phyloP scores from a whole-genome alignment of 2,329 filamentous ascomycete species.

The Penicillium hesseltinei region DNA sequence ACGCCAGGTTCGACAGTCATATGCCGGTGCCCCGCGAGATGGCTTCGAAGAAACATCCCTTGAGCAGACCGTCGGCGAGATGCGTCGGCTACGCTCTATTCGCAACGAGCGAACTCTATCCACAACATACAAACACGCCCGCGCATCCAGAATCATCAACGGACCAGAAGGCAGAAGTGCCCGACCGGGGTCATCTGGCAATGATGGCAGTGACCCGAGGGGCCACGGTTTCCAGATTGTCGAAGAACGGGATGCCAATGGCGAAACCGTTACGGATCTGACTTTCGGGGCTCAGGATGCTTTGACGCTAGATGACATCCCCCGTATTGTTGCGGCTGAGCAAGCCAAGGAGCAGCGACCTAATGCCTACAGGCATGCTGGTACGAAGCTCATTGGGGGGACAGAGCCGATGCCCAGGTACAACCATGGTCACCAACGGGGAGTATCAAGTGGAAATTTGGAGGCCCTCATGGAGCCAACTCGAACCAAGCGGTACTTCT shows the following conservation, averaged over 20 bases:
- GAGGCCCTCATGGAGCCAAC: slow-evolving; percentile 53
- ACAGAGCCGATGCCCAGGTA: slow-evolving; percentile 63
- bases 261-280: slow-evolving; percentile 70
- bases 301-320: slow-evolving; percentile 92
- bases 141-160: slow-evolving; percentile 89
- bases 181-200: slow-evolving; percentile 70
- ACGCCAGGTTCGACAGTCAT: slow-evolving; percentile 61
- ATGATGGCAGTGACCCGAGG: slow-evolving; percentile 52
- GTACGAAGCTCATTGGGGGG: slow-evolving; percentile 64
- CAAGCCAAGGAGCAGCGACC: slow-evolving; percentile 88
- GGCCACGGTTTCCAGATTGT: slow-evolving; percentile 71
- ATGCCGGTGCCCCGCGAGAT: slow-evolving; percentile 61
- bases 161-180: slow-evolving; percentile 69
- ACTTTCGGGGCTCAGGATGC: slow-evolving; percentile 90
- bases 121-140: slow-evolving; percentile 84
- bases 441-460: slow-evolving; percentile 57
- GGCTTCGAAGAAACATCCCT: slow-evolving; percentile 69
- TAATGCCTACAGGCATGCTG: slow-evolving; percentile 72
- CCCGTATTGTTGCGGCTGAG: slow-evolving; percentile 90
- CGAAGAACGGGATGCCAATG: slow-evolving; percentile 70
- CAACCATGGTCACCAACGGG: slow-evolving; percentile 67
- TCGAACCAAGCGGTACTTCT: slow-evolving; percentile 80
- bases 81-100: slow-evolving; percentile 85
- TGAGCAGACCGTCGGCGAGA: slow-evolving; percentile 94
- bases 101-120: slow-evolving; percentile 92